Conservation (phyloP, 441 rosid species). For the Sinapis alba region DNA sequence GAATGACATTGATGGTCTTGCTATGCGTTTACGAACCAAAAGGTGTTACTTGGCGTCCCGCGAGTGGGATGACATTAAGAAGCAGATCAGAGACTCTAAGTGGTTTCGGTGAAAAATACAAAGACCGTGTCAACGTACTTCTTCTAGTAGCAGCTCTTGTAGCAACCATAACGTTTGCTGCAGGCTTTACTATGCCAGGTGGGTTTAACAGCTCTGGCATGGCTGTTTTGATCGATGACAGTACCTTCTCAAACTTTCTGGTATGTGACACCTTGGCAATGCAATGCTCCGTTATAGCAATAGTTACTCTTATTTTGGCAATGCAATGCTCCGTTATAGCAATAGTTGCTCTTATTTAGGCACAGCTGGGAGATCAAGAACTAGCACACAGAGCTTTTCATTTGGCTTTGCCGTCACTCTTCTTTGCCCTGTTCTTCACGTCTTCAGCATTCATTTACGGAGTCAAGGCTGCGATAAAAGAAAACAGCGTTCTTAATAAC, state of each 20-base stretch:
- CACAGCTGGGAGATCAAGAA: constrained; percentile 17
- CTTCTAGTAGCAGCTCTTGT: constrained; percentile 20
- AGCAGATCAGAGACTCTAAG: background rate
- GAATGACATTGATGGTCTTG: no score
- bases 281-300: constrained; percentile 1
- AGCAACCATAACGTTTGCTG: constrained; percentile 29
- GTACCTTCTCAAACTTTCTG: background rate
- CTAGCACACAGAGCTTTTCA: background rate
- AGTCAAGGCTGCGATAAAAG: background rate
- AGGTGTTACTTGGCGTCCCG: background rate
- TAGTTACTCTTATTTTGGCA: constrained; percentile 10
- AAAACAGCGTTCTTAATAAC: background rate
- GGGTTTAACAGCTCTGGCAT: constrained; percentile 27
- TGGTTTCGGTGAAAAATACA: background rate
- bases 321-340: constrained; percentile 7
- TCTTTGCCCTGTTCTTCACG: background rate
- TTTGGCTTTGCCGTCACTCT: constrained; percentile 7
- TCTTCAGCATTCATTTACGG: background rate
- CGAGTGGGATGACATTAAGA: constrained; percentile 14
- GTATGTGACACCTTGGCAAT: constrained; percentile 6
- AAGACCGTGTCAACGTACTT: background rate
- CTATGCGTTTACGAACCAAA: no score
- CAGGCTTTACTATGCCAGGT: constrained; percentile 25
- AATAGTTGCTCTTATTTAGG: constrained; percentile 13
- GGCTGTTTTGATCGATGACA: background rate